Evolutionary conservation across 139 green algal species (phyloP).

Genomic region (Tetraselmis chui): DNA sequence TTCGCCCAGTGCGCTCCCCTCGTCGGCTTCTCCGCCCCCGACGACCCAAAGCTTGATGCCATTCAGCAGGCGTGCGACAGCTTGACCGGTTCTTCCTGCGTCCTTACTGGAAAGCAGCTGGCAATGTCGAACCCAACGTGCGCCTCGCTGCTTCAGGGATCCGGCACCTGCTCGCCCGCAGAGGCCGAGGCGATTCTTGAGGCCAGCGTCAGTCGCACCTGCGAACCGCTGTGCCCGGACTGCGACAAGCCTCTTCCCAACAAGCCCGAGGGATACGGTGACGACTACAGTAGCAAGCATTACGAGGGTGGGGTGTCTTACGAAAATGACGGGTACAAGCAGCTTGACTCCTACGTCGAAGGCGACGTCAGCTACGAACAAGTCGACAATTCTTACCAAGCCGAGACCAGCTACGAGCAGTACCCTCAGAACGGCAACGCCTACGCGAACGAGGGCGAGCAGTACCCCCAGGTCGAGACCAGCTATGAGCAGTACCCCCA

Average conservation of each 20-base stretch:
- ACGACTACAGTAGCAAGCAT: neutral
- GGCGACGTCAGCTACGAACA: too few relatives aligned
- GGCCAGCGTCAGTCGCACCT: neutral
- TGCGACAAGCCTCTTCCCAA: neutral
- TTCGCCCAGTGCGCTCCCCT: neutral
- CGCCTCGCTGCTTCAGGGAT: neutral
- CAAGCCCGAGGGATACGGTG: neutral
- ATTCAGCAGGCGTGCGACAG: neutral
- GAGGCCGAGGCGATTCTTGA: neutral
- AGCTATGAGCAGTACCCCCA: neutral
- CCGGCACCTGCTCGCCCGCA: neutral
- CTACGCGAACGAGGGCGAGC: neutral
- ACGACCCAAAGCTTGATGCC: neutral
- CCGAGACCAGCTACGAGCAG: neutral
- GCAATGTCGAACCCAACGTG: neutral
- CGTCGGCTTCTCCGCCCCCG: neutral
- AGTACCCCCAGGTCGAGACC: neutral
- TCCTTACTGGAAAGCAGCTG: neutral
- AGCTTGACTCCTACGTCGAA: neutral
- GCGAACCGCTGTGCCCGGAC: neutral
- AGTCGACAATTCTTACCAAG: neutral
- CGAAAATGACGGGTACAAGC: neutral
- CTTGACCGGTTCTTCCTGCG: neutral
- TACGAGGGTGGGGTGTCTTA: neutral
- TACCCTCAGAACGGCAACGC: neutral